phyloP scores from a whole-genome alignment of 345 rosid genomes.

The Eucalyptus lansdowneana region DNA sequence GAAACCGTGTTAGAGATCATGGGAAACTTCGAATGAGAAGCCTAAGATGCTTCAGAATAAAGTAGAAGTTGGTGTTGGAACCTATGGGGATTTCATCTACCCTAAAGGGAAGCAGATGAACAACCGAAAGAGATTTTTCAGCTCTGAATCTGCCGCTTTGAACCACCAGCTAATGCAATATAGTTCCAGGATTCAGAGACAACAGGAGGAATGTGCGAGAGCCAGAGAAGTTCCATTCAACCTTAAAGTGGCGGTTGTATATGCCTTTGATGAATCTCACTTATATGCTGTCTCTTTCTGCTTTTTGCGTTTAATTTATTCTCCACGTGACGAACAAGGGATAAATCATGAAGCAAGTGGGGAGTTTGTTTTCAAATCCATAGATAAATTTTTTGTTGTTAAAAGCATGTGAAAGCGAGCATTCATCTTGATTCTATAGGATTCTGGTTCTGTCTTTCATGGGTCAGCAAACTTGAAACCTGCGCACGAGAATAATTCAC shows the following conservation, averaged over 20 bases:
- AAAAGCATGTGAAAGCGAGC: neutral
- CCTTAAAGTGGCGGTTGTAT: neutral
- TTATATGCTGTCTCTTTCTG: neutral
- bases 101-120: neutral
- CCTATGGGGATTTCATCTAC: neutral
- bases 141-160: neutral
- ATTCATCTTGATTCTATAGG: neutral
- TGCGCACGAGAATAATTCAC: neutral
- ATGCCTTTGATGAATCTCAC: neutral
- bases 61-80: neutral
- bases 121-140: neutral
- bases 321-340: neutral
- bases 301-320: neutral
- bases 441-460: neutral
- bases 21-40: neutral
- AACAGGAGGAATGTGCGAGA: neutral
- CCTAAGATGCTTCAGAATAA: neutral
- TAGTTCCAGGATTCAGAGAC: neutral
- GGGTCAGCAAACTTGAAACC: neutral
- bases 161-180: neutral
- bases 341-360: neutral
- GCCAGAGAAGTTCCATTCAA: neutral
- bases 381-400: neutral
- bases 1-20: neutral
- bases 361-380: neutral